phyloP scores from a whole-genome alignment of 1,284 basidiomycete species.

The Melampsora americana region DNA sequence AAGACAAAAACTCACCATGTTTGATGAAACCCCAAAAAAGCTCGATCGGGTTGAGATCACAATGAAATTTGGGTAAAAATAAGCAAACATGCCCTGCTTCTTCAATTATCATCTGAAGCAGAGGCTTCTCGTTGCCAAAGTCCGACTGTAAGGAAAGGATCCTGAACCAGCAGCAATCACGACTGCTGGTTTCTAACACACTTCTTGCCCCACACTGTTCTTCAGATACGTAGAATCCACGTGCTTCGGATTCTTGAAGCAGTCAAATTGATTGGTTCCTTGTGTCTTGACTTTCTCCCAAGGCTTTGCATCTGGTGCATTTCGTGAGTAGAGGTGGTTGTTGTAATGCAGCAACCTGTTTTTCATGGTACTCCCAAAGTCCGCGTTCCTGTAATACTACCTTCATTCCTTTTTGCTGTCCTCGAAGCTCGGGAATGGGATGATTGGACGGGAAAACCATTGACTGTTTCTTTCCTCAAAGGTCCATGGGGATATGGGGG shows the following conservation, averaged over 20 bases:
- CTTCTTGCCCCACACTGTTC: neutral
- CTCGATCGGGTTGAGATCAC: conserved; percentile 31
- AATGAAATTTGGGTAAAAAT: neutral
- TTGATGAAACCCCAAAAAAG: conserved; percentile 26
- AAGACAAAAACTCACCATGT: neutral
- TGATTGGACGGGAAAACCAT: neutral
- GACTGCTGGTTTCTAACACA: neutral
- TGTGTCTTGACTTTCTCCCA: neutral
- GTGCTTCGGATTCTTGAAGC: neutral
- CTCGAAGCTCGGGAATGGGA: neutral
- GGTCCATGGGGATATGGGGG: neutral
- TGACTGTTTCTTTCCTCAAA: neutral
- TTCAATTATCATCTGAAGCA: neutral
- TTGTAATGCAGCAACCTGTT: too few species aligned
- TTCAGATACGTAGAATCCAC: conserved; percentile 3
- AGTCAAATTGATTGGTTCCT: neutral
- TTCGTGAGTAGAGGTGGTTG: neutral
- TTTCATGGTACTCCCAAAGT: neutral
- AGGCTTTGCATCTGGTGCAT: neutral
- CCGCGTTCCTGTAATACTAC: neutral
- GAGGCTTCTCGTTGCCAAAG: neutral
- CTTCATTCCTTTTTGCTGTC: neutral
- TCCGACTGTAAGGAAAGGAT: neutral
- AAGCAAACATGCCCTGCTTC: neutral
- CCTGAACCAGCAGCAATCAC: neutral